Conservation (phyloP, 345 rosid species). For the Pistacia vera region DNA sequence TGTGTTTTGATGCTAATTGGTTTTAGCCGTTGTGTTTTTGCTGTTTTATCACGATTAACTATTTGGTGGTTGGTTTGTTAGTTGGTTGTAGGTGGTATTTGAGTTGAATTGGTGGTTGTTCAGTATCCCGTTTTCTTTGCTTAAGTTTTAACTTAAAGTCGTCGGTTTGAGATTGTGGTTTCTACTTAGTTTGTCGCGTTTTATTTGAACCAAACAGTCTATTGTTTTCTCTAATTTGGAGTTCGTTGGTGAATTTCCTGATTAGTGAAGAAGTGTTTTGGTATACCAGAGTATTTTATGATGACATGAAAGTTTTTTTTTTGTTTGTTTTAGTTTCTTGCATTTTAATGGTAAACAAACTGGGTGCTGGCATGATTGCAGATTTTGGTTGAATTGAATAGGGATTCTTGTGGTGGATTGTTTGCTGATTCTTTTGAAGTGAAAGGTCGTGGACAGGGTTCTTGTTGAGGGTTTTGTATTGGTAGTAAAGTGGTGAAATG, state of each 20-base stretch:
- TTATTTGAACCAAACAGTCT: background rate
- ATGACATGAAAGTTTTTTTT: conserved; percentile 1
- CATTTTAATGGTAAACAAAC: conserved; percentile 2
- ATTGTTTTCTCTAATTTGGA: background rate
- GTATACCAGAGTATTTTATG: background rate
- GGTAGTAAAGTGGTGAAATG: conserved; percentile 51
- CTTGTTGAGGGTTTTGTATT: conserved; percentile 19
- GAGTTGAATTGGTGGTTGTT: background rate
- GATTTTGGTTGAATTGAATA: background rate
- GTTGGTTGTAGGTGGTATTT: background rate
- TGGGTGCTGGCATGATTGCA: background rate
- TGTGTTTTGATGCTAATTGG: background rate
- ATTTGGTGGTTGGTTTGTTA: background rate
- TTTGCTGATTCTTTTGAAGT: background rate
- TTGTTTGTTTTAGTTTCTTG: background rate
- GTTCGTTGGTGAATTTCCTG: background rate
- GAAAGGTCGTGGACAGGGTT: conserved; percentile 1
- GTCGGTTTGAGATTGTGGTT: background rate
- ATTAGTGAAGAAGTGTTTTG: background rate
- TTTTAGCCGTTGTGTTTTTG: background rate
- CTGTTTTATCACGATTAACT: background rate
- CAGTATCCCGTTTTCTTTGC: background rate
- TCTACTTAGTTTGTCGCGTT: background rate
- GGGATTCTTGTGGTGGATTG: conserved; percentile 13
- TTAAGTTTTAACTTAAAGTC: background rate